Conservation (phyloP, 208 protist species). For the Leishmania amazonensis region DNA sequence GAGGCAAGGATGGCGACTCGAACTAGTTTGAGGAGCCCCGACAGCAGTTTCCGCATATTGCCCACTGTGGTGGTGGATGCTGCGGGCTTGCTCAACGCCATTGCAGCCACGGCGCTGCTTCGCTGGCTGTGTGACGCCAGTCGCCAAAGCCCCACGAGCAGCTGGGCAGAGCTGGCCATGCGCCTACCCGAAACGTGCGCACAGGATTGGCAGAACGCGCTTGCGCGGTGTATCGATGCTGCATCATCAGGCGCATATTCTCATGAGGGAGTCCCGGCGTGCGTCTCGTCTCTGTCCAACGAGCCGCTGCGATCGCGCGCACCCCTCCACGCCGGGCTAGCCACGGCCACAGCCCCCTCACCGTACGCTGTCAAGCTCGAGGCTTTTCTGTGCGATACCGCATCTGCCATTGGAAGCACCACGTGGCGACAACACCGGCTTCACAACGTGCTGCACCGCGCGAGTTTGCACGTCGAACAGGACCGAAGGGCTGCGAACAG, state of each 20-base stretch:
- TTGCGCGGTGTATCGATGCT: not conserved
- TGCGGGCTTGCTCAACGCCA: constrained; percentile 17
- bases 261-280: too few relatives aligned
- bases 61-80: constrained; percentile 12
- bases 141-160: constrained; percentile 25
- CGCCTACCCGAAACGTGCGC: constrained; percentile 8
- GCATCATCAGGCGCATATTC: not conserved
- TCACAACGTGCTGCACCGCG: constrained; percentile 12
- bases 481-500: not conserved
- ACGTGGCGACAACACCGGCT: constrained; percentile 23
- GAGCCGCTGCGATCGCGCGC: not conserved
- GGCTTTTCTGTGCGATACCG: constrained; percentile 11
- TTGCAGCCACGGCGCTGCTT: constrained; percentile 12
- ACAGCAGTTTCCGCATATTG: not conserved
- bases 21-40: not conserved
- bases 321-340: not conserved
- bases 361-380: not conserved
- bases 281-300: not conserved
- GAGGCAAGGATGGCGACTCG: not conserved
- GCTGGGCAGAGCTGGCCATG: constrained; percentile 18
- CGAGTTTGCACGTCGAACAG: not conserved
- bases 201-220: constrained; percentile 18
- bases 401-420: not conserved
- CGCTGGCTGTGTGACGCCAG: constrained; percentile 23
- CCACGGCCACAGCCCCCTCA: not conserved